Evolutionary conservation across 139 green algal species (phyloP), one percentile per base, ranked within the genome.

Genomic region (Monoraphidium neglectum): DNA sequence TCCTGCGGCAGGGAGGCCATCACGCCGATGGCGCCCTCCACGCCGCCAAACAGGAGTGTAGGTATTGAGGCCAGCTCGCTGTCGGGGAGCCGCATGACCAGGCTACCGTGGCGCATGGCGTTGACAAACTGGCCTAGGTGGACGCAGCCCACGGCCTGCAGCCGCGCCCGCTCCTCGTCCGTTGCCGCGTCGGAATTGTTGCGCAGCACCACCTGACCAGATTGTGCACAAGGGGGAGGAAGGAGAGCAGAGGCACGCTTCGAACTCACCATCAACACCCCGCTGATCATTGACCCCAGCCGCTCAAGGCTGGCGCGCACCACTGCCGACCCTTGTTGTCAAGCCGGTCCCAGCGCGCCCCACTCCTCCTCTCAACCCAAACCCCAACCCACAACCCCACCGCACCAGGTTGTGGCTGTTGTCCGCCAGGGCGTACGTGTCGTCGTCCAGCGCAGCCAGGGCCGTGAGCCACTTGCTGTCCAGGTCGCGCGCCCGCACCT

Each of bases 41-140:
- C 90, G 6, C 91, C 96, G n/a, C 85, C 95, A 82, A 93, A 99
- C 49, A 99, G 81, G 28, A 93, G 36, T 0, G 94, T 97, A 4
- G 90, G 92, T 37, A 97, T 84, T 2, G 80, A 38, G 21, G 87
- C 81, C 33, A 87, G 62, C 77, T 92, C 85, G 51, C 75, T 73
- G 85, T 99, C 96, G 1, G 96, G 93, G 64, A 96, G 76, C 40
- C 90, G 87, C 95, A 99, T 98, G n/a, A 99, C 96, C 24, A 99
- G 83, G 13, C 87, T 96, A 47, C 96, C 96, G 24, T 86, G 83
- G 30, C 86, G 82, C 79, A 99, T 92, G 46, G 88, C 77, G 84
- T 99, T 99, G 54, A 99, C 87, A 73, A 96, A 95, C 59, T 97
- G 93, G 24, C 95, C 96, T 21, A 97, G 66, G 84, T 99, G 93